Evolutionary conservation across 192 early-diverging fungal genomes (phyloP), one percentile per base, ranked within the genome.

Genomic region (Thamnidium elegans): DNA sequence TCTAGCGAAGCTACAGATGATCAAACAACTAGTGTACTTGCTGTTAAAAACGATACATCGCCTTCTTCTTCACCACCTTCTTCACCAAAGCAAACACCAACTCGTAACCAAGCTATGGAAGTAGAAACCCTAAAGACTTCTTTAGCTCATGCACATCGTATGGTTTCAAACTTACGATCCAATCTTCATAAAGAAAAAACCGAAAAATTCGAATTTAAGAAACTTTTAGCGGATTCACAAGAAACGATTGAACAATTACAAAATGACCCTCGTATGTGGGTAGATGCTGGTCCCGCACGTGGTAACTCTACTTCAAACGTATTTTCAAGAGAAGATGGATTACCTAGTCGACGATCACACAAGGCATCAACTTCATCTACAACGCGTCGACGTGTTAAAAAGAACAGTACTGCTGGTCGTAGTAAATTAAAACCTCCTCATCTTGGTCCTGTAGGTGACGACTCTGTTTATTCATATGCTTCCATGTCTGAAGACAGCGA

Each of bases 161-260:
- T 80, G 66, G 80, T 86, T 17, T 79, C 72, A 44, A 82, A 76
- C 47, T 69, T 86, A 17, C 75, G 82, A 30, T 61, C 79, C 31
- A 74, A 74, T 58, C 63, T 85, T 3, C 75, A 79, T 58, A 78
- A 80, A 56, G 83, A 83, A 50, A 82, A 82, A 32, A 69, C 74
- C 1, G 81, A 78, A 46, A 84, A 85, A 48, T 68, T 79, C 26
- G 84, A 86, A 55, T 32, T 83, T 7, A 78, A 79, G 48, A 79
- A 82, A 51, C 61, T 84, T 53, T 50, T 87, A 13, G 77, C 75
- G 0, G 84, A 85, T 19, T 73, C 76, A n/a, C 77, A 85, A 47
- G 82, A 85, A 46, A 77, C 75, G 20, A 85, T 87, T 55, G 84
- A 85, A 52, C 68, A 71, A 5, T 60, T 87, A 55, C 76, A 79